Evolutionary conservation across 192 early-diverging fungal species (phyloP), one percentile per base, ranked within the genome.

Genomic region (Haplosporangium gracile): DNA sequence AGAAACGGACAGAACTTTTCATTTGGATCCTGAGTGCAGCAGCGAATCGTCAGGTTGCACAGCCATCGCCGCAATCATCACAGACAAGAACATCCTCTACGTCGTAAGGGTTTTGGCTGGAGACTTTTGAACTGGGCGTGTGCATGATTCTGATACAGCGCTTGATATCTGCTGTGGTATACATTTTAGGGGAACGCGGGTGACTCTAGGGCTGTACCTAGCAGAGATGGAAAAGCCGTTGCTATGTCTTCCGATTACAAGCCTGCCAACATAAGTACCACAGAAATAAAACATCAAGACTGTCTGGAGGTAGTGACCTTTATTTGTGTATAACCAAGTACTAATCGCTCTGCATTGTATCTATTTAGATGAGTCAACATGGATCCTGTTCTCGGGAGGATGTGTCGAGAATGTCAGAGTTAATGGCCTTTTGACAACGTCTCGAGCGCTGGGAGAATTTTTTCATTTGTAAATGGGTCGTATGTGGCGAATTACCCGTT

Each of bases 401-500:
- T 99, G 97, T 91, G 98, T 99, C 36, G 98, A 99, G 87, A 98
- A 95, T 92, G 97, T 97, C 2, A 94, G 99, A 75, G 99, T 99
- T 55, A 99, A 99, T 90, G 99, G 98, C 93, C 90, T 98, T 87
- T 90, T 99, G 51, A 98, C 99, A 40, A 91, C 99, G 29, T 99
- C 98, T 68, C 95, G 99, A 68, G 99, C 99, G 2, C 91, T 99
- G 77, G 99, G 99, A 42, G 99, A 42, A 36, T 13, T 4, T 24
- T 34, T 24, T 8, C 10, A 2, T 65, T 24, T 24, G 29, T 11
- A 32, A 6, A 8, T 60, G 18, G 8, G 78, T 68, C 22, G 38
- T 63, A 22, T 32, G 9, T 34, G 24, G 26, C 60, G 15, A 65
- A 65, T 1, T 65, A 65, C 2, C 8, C 1, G 32, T 32, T 65